Conservation (phyloP, 202 grass and related monocot species). For the Schoenoplectus tabernaemontani region DNA sequence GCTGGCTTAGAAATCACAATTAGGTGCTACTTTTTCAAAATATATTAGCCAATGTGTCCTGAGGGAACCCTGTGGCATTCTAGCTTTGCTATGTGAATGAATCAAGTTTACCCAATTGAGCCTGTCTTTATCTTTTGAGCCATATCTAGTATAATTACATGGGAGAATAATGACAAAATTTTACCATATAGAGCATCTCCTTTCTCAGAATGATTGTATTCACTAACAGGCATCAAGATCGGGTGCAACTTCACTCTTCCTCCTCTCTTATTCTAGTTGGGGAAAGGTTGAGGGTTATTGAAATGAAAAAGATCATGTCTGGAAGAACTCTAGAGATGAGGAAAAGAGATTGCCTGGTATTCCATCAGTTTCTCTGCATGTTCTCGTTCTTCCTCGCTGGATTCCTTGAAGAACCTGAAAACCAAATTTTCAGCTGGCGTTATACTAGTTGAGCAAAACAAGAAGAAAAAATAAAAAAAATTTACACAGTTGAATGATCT, state of each 20-base stretch:
- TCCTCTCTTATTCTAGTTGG: conserved; percentile 37
- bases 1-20: not conserved
- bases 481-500: not conserved
- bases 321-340: not conserved
- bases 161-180: not conserved
- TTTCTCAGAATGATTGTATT: conserved; percentile 42
- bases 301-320: not conserved
- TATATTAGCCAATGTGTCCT: not conserved
- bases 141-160: not conserved
- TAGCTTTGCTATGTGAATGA: not conserved
- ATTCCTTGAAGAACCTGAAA: conserved; percentile 46
- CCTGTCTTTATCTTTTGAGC: not conserved
- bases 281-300: not conserved
- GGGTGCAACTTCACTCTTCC: conserved; percentile 46
- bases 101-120: not conserved
- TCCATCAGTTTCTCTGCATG: conserved; percentile 46
- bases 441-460: not conserved
- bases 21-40: not conserved
- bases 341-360: conserved; percentile 27
- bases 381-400: conserved; percentile 44
- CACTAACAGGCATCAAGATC: conserved; percentile 32
- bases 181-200: conserved; percentile 42
- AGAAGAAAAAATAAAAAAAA: not conserved
- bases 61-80: not conserved
- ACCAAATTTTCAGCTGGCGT: not conserved